Base-by-base conservation (phyloP, 2,329 filamentous ascomycete genomes). In the Cytospora leucostoma region DNA sequence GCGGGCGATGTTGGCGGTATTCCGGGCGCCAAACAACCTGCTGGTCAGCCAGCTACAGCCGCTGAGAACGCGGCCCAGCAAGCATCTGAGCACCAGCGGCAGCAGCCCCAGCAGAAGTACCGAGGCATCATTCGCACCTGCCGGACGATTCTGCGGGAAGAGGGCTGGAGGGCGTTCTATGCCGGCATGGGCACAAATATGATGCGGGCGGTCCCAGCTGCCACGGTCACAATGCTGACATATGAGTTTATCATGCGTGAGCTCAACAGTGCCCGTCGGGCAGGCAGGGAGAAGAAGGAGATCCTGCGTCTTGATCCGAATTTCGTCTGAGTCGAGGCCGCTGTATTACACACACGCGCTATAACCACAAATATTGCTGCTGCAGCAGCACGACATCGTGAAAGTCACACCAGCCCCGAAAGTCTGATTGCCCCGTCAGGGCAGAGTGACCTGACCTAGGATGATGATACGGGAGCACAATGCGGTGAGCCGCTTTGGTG, bases 111-210 rank as follows among this genome's bases (percentile, higher is more conserved):
- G 13, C 79, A 80, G 62, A 86, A 83, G 69, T 98, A 99, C 74
- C 84, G 81, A 68, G 95, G 95, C 52, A 85, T 97, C 38, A 75
- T 93, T 52, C 88, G 84, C 72, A 97, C 94, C 0, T 94, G 90
- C 75, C 86, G 88, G 66, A 93, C 88, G 3, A 98, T 99, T 66
- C 79, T 97, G 44, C 81, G 80, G 38, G 95, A 99, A 75, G 95
- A 99, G 76, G 95, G 95, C 7, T 97, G 94, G 93, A 84, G 90
- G 66, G 94, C 94, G 4, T 98, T 99, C 71, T 99, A 99, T 74
- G 94, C 93, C 32, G 95, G 95, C 40, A 92, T 99, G 82, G 95
- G 95, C 44, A 97, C 94, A 56, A 99, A 99, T 77, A 91, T 99
- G 87, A 92, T 98, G 82, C 86, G 95, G 62, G 95, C 95, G 8